Evolutionary conservation across 73 alveolate genomes (phyloP), one percentile per base, ranked within the genome.

Genomic region (Paramecium sexaurelia): DNA sequence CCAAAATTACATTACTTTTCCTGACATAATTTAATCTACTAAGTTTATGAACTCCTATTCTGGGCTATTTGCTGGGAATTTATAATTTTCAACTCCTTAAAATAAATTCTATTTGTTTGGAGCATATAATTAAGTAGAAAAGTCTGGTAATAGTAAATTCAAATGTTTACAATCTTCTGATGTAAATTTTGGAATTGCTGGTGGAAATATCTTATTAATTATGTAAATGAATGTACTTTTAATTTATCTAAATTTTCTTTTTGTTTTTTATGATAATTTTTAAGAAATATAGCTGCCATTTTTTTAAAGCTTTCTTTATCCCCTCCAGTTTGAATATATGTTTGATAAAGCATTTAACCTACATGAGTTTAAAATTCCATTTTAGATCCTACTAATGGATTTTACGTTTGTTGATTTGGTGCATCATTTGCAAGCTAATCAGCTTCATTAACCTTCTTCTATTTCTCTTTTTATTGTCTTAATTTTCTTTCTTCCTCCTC

Each of bases 341-440:
- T 78, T n/a, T 78, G 41, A 78, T 78, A 78, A 13, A 78, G 71
- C 90, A 78, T 78, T 33, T 78, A 45, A 7, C 90, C 90, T 41
- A 78, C 90, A 78, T 78, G 90, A 20, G 90, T 78, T 45, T 78
- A 45, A 78, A 78, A 78, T 45, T 78, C 90, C 90, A 78, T 78
- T 78, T 78, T 78, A 9, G 83, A 61, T 61, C 83, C 83, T 3
- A 33, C 87, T 10, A 73, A 73, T 17, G 11, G n/a, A 36, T 73
- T 36, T 36, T 39, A 19, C 7, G 55, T 73, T 61, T 73, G 19
- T 36, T 73, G 3, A n/a, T 73, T 39, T 3, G 87, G 55, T 20
- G 87, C 87, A 73, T 73, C 90, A 24, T 45, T 45, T 7, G 43
- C 32, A 27, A 78, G n/a, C 41, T 20, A 43, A 39, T 78, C 90